Conservation (phyloP, 2,329 filamentous ascomycete species). For the Hymenoscyphus linearis region DNA sequence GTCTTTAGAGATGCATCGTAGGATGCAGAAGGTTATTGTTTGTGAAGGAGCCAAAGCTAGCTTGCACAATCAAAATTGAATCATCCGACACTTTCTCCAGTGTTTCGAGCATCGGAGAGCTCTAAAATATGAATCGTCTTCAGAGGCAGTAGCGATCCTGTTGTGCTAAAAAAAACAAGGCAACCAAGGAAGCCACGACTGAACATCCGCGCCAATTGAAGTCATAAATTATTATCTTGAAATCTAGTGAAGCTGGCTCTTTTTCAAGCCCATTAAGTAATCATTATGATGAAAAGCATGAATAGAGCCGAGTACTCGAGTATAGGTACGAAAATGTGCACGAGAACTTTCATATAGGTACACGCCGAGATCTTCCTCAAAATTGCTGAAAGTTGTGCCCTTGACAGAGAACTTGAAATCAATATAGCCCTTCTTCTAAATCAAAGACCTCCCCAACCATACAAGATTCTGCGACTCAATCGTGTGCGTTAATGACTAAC, state of each 20-base stretch:
- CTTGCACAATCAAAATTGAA: background rate
- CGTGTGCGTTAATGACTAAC: background rate
- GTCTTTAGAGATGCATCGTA: background rate
- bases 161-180: background rate
- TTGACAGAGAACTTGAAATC: too few relatives aligned
- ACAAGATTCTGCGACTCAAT: background rate
- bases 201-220: background rate
- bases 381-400: too few relatives aligned
- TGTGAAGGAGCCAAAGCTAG: background rate
- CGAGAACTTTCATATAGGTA: too few relatives aligned
- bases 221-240: too few relatives aligned
- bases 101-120: background rate
- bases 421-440: background rate
- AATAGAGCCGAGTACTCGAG: too few relatives aligned
- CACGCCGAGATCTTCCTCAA: too few relatives aligned
- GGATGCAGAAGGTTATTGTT: background rate
- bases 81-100: background rate
- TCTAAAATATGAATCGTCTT: background rate
- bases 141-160: background rate
- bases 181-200: background rate
- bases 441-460: background rate
- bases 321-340: too few relatives aligned
- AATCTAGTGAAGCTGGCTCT: too few relatives aligned
- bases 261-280: too few relatives aligned
- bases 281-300: too few relatives aligned